Base-by-base conservation (phyloP, 2,329 filamentous ascomycete genomes). In the Lachnellula occidentalis region DNA sequence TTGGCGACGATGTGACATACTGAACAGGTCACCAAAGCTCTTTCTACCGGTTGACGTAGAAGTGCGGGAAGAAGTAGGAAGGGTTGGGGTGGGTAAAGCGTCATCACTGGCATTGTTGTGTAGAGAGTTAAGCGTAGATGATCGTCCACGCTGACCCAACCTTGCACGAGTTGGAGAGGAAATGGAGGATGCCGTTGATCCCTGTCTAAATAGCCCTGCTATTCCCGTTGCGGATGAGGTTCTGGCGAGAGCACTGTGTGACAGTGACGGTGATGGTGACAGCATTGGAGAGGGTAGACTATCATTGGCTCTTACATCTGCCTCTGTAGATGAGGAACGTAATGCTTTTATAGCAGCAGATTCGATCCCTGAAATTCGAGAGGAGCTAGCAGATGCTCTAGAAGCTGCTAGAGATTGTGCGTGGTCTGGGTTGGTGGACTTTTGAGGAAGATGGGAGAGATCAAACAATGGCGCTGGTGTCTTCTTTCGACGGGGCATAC, bases 21-120 rank as follows among this genome's bases (percentile, higher is more conserved):
- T 86, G 64, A 99, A 85, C 19, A 97, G 76, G 62, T 96, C 94
- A 51, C 92, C 90, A 64, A 99, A 90, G 71, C 92, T 97, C 71
- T 92, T 94, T 52, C 94, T 82, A 5, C 92, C 91, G n/a, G 87
- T 92, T 0, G 90, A 96, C 1, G 87, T 90, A 1, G 92, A 96
- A 5, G 84, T 92, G 50, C 91, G 80, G 2, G 63, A 62, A 4
- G 68, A 67, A 21, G 50, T 27, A 34, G 65, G 67, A n/a, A 83
- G 72, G 22, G 81, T 81, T 4, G 85, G 84, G 3, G 86, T 83
- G 6, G 82, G 76, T 5, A 87, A 78, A 51, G 85, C 82, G 34
- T 87, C 82, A 58, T 90, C 88, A 51, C 85, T 83, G 1, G 86
- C 89, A 51, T 82, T 79, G 59, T 87, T 84, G 17, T 86, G 83